Evolutionary conservation across 2,329 filamentous ascomycete genomes (phyloP).

Genomic region (Trematosphaeria pertusa): DNA sequence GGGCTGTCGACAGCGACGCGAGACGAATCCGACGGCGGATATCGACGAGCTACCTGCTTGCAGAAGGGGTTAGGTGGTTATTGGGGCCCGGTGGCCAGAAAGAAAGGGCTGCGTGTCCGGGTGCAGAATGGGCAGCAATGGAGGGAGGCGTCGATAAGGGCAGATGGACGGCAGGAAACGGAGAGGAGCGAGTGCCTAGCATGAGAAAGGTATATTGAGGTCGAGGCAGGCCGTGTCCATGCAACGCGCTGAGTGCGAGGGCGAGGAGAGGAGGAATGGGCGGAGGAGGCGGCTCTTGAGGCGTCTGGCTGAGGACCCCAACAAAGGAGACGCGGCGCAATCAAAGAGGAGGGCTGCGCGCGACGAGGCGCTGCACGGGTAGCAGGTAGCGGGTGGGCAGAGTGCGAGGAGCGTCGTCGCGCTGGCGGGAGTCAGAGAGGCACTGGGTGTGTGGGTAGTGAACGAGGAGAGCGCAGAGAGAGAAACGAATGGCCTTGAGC

Average conservation of each 20-base stretch:
- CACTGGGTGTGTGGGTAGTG: conserved; percentile 26
- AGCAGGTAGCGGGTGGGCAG: conserved; percentile 12
- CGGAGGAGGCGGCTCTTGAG: conserved; percentile 32
- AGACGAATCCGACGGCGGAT: conserved; percentile 32
- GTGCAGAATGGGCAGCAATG: conserved; percentile 26
- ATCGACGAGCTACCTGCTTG: conserved; percentile 19
- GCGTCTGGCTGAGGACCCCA: conserved; percentile 29
- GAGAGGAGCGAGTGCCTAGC: conserved; percentile 21
- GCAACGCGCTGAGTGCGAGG: conserved; percentile 34
- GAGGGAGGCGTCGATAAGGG: conserved; percentile 27
- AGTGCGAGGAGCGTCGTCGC: conserved; percentile 24
- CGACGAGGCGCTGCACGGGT: conserved; percentile 26
- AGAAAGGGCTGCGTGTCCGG: conserved; percentile 38
- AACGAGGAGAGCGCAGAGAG: conserved; percentile 20
- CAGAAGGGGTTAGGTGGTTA: conserved; percentile 16
- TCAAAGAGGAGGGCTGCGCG: conserved; percentile 18
- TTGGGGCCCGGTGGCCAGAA: conserved; percentile 21
- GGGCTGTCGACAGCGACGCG: conserved; percentile 30
- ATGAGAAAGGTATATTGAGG: conserved; percentile 25
- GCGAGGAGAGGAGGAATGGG: conserved; percentile 27
- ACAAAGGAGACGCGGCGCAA: conserved; percentile 36
- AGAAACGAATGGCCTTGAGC: conserved; percentile 16
- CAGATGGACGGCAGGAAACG: conserved; percentile 26
- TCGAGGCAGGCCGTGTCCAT: conserved; percentile 19
- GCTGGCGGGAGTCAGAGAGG: conserved; percentile 32